Conservation (phyloP, 148 eudicot species). For the Vaccinium corymbosum region DNA sequence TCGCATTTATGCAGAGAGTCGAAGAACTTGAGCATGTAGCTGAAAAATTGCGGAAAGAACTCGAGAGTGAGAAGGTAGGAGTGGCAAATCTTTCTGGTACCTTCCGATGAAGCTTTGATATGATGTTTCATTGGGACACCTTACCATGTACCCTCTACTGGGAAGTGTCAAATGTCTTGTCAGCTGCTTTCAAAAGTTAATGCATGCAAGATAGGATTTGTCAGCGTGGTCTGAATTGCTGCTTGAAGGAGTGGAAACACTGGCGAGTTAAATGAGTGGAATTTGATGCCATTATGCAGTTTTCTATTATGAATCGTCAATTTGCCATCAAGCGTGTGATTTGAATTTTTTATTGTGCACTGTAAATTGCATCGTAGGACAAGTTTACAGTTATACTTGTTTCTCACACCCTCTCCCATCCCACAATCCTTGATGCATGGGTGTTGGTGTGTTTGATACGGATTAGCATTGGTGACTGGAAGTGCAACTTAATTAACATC, state of each 20-base stretch:
- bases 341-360: not conserved
- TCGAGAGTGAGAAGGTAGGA: conserved; percentile 88
- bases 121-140: not conserved
- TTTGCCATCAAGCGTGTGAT: not conserved
- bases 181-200: not conserved
- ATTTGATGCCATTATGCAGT: conserved; percentile 11
- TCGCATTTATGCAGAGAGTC: conserved; percentile 41
- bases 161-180: conserved; percentile 4
- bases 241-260: not conserved
- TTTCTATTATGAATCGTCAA: not conserved
- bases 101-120: not conserved
- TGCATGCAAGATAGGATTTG: not conserved
- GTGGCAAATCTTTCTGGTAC: conserved; percentile 12
- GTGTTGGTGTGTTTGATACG: not conserved
- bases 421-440: not conserved
- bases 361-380: not conserved
- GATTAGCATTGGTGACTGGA: not conserved
- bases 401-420: not conserved
- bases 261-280: not conserved
- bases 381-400: not conserved
- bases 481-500: conserved; percentile 1
- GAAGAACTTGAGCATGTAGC: conserved; percentile 72
- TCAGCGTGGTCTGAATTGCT: not conserved
- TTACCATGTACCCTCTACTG: not conserved
- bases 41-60: conserved; percentile 64